A percentile compares a stretch with the other conserved stretches of the same genome.
phyloP scores from a whole-genome alignment of 2,329 filamentous ascomycete genomes.

The Fusarium falciforme region DNA sequence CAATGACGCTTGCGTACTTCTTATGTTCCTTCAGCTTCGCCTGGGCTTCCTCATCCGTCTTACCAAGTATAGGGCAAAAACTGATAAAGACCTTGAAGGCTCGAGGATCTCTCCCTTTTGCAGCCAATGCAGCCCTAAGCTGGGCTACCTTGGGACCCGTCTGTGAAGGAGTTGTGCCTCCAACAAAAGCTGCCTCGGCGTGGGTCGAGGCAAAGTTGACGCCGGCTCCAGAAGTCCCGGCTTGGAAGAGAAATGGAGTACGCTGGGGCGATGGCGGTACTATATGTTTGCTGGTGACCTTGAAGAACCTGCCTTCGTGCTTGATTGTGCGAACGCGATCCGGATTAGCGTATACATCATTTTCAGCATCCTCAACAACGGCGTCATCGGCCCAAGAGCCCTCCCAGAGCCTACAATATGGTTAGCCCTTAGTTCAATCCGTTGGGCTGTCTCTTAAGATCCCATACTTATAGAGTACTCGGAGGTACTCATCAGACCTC shows the following conservation, averaged over 20 bases:
- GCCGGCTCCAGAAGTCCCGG: slow-evolving; percentile 15
- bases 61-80: not conserved
- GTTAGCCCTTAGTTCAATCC: not conserved
- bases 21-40: slow-evolving; percentile 1
- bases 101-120: not conserved
- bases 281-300: not conserved
- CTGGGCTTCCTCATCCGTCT: slow-evolving; percentile 10
- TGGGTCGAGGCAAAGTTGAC: slow-evolving; percentile 16
- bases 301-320: slow-evolving; percentile 66
- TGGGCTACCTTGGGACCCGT: not conserved
- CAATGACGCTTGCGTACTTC: not conserved
- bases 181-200: slow-evolving; percentile 15
- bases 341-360: slow-evolving; percentile 53
- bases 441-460: accelerated
- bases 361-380: slow-evolving; percentile 52
- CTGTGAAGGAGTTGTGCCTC: not conserved
- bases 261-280: slow-evolving; percentile 7
- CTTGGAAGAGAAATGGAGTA: slow-evolving; percentile 15
- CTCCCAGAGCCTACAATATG: slow-evolving; percentile 5
- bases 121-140: not conserved
- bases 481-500: slow-evolving; percentile 1
- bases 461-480: not conserved
- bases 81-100: slow-evolving; percentile 1
- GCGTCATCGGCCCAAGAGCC: slow-evolving; percentile 13
- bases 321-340: slow-evolving; percentile 68